phyloP scores from a whole-genome alignment of 164 flowering plant species.

The Piper longum region DNA sequence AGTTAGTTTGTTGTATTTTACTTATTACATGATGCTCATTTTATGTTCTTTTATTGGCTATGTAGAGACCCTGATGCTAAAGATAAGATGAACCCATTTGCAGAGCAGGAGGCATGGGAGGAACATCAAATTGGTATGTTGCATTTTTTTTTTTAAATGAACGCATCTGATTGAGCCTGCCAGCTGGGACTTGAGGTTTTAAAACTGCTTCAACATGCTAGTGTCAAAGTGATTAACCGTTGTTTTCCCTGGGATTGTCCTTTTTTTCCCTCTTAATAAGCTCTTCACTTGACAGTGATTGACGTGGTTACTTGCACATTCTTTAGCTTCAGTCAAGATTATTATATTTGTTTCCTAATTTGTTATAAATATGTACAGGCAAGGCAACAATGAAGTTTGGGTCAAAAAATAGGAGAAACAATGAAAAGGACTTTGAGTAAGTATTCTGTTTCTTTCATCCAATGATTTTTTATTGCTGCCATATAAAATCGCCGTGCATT shows the following conservation, averaged over 20 bases:
- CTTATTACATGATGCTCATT: not conserved
- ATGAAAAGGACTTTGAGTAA: constrained; percentile 67
- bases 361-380: constrained; percentile 27
- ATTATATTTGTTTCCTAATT: not conserved
- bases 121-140: constrained; percentile 83
- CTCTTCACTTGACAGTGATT: not conserved
- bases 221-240: too few species aligned
- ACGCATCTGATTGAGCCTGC: too few species aligned
- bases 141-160: not conserved
- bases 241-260: too few species aligned
- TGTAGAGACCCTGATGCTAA: constrained; percentile 46
- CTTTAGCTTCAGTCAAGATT: not conserved
- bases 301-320: not conserved
- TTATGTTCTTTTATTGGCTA: constrained; percentile 1
- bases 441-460: constrained; percentile 9
- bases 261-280: not conserved
- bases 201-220: too few species aligned
- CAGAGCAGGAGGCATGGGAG: constrained; percentile 99
- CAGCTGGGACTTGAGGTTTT: too few species aligned
- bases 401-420: constrained; percentile 57
- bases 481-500: too few species aligned
- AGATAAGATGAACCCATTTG: constrained; percentile 97
- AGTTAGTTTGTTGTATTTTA: not conserved
- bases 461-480: too few species aligned
- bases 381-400: constrained; percentile 82